Evolutionary conservation across 805 yeast species (phyloP).

Genomic region (Wickerhamiella shivajii): DNA sequence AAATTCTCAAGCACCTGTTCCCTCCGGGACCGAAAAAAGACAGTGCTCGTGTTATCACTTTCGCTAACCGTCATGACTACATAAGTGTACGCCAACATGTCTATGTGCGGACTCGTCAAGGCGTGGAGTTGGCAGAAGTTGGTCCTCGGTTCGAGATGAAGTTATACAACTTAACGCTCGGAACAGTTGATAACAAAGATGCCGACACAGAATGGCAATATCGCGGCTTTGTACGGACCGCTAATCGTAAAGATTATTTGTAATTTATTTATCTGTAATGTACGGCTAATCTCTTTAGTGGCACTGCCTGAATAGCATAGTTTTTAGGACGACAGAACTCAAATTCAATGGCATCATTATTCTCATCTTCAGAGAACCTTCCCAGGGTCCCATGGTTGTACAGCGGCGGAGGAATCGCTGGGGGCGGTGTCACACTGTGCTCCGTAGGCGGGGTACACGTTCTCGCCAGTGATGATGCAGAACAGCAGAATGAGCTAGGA

Average conservation of each 20-base stretch:
- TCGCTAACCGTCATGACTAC: slow-evolving; percentile 79
- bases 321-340: too few species aligned
- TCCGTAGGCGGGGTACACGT: too few species aligned
- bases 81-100: slow-evolving; percentile 93
- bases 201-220: slow-evolving; percentile 97
- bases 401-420: too few species aligned
- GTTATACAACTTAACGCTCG: slow-evolving; percentile 71
- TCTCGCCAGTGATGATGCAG: slow-evolving; percentile 1
- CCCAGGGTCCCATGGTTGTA: too few species aligned
- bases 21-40: slow-evolving; percentile 95
- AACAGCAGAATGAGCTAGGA: not conserved
- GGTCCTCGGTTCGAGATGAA: slow-evolving; percentile 99
- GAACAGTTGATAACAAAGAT: slow-evolving; percentile 87
- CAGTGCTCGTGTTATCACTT: slow-evolving; percentile 81
- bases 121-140: slow-evolving; percentile 84
- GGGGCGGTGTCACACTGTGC: too few species aligned
- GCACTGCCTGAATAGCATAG: too few species aligned
- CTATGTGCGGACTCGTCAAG: slow-evolving; percentile 75
- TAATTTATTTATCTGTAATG: slow-evolving; percentile 16
- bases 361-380: too few species aligned
- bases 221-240: slow-evolving; percentile 87
- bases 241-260: slow-evolving; percentile 83
- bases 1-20: slow-evolving; percentile 72
- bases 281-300: too few species aligned
- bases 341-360: too few species aligned